A percentile compares a stretch with the other conserved stretches of the same genome.
These are phyloP conservation scores for Euclidium syriacum DNA, from an alignment of 345 rosid species.

Conservation along the genomic window DNA sequence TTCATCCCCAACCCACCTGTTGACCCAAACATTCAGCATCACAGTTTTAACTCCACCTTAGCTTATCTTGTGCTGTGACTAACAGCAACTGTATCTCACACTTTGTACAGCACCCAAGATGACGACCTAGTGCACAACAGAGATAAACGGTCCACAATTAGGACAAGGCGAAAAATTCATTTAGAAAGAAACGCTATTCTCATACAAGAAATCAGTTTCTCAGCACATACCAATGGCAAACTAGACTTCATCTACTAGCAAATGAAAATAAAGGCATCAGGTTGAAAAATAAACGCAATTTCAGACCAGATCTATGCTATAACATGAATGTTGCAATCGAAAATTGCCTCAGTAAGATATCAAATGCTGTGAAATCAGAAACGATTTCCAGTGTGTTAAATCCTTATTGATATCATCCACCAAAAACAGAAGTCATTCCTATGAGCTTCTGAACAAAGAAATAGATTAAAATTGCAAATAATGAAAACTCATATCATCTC, in stretches of 20 bases:
- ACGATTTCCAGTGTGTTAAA: neutral
- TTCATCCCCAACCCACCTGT: constrained; percentile 79
- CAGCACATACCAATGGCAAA: neutral
- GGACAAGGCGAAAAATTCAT: neutral
- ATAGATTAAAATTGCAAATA: neutral
- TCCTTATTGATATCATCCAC: constrained; percentile 13
- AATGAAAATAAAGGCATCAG: neutral
- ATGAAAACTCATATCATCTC: neutral
- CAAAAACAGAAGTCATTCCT: neutral
- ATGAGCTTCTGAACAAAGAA: neutral
- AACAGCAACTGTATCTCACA: constrained; percentile 16
- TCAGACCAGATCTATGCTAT: neutral
- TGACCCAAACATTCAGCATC: constrained; percentile 95
- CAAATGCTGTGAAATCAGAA: neutral
- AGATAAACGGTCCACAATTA: neutral
- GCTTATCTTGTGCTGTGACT: constrained; percentile 24
- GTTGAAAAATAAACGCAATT: neutral
- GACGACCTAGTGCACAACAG: constrained; percentile 7
- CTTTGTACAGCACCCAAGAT: constrained; percentile 1
- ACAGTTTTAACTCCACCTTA: constrained; percentile 41
- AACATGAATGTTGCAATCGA: neutral
- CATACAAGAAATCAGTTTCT: neutral
- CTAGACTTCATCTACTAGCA: neutral
- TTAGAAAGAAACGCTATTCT: neutral
- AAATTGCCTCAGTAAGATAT: neutral